A percentile compares a stretch with the other conserved stretches of the same genome.
Evolutionary conservation across 2,329 filamentous ascomycete genomes (phyloP).

Genomic region (Colletotrichum sp.): DNA sequence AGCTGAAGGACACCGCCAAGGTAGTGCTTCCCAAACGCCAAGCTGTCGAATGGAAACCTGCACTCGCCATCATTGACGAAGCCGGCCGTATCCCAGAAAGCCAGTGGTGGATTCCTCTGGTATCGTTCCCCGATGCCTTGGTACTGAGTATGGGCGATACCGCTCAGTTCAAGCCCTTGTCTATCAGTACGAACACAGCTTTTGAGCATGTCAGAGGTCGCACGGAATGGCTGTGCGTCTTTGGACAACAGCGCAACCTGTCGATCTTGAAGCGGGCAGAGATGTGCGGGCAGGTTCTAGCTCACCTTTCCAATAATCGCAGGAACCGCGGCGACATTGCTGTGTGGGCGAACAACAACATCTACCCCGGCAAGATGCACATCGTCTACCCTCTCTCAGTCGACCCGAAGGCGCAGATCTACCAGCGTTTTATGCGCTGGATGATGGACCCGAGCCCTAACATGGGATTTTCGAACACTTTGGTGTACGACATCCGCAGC

Average conservation of each 20-base stretch:
- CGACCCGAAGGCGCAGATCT: not conserved
- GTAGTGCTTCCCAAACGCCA: not conserved
- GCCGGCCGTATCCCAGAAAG: not conserved
- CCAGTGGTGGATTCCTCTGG: constrained; percentile 4
- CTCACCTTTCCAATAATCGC: not conserved
- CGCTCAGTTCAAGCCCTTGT: not conserved
- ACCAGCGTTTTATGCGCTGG: not conserved
- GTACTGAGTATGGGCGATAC: not conserved
- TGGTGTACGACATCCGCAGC: not conserved
- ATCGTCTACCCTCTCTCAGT: not conserved
- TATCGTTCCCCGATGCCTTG: not conserved
- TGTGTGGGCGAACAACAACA: not conserved
- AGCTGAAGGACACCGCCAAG: not conserved
- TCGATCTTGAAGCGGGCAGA: not conserved
- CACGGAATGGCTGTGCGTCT: not conserved
- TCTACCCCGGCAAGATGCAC: not conserved
- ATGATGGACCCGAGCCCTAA: not conserved
- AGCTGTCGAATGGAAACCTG: not conserved
- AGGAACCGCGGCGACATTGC: not conserved
- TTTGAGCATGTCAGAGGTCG: not conserved
- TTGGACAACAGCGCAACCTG: not conserved
- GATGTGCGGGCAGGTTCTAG: not conserved
- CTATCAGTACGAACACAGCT: not conserved
- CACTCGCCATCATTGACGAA: not conserved
- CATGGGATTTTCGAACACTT: not conserved